Evolutionary conservation across 805 yeast genomes (phyloP).

Genomic region (Wickerhamomyces subpelliculosus): DNA sequence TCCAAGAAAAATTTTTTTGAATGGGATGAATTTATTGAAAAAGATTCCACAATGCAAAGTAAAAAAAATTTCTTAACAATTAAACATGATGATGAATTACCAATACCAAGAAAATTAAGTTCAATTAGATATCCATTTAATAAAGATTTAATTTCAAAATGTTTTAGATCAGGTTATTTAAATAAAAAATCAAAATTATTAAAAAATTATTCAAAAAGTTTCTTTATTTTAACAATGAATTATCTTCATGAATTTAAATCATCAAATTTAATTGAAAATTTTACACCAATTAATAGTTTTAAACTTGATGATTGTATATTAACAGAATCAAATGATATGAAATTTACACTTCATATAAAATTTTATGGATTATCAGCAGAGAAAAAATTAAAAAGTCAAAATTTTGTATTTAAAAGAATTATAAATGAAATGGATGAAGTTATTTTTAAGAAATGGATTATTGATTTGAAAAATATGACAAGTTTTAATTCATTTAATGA

Average conservation of each 20-base stretch:
- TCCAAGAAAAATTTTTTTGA: constrained; percentile 72
- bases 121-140: constrained; percentile 65
- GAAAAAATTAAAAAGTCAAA: constrained; percentile 70
- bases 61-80: constrained; percentile 40
- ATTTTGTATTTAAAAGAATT: constrained; percentile 69
- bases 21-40: constrained; percentile 77
- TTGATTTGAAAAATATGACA: constrained; percentile 55
- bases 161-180: constrained; percentile 68
- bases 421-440: constrained; percentile 58
- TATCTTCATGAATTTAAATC: constrained; percentile 87
- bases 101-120: constrained; percentile 45
- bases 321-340: constrained; percentile 71
- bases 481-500: constrained; percentile 24
- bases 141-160: constrained; percentile 57
- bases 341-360: constrained; percentile 53
- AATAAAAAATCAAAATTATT: constrained; percentile 86
- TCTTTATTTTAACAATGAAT: constrained; percentile 83
- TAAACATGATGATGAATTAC: constrained; percentile 40
- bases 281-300: constrained; percentile 73
- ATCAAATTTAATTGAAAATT: constrained; percentile 69
- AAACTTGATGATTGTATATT: constrained; percentile 72
- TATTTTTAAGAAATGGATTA: constrained; percentile 75
- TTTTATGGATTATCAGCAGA: constrained; percentile 64
- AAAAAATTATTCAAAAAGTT: constrained; percentile 79
- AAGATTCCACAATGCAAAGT: constrained; percentile 35